Percentiles rank a stretch among this genome's conserved stretches.
These are phyloP conservation scores for Fusarium graminum DNA, from an alignment of 2,329 filamentous ascomycete species.

Conservation along the genomic window DNA sequence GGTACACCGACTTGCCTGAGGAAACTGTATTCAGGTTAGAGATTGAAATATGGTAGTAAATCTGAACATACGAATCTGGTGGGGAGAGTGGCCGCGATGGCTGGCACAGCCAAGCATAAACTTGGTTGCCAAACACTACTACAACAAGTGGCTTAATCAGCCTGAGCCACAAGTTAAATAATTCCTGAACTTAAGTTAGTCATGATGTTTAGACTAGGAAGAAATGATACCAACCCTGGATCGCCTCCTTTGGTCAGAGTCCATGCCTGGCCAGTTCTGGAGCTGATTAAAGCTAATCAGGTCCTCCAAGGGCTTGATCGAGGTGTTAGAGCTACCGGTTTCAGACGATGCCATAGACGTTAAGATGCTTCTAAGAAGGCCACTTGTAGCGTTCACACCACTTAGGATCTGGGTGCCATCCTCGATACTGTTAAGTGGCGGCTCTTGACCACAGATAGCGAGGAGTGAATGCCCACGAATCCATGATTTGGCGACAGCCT, in stretches of 20 bases:
- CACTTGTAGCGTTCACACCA: no score
- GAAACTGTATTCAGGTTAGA: no score
- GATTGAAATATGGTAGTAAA: neutral
- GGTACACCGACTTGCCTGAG: neutral
- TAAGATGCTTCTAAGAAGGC: no score
- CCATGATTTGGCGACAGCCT: no score
- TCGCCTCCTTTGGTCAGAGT: neutral
- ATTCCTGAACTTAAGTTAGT: neutral
- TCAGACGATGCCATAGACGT: no score
- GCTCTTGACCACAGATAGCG: no score
- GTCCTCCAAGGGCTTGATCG: neutral
- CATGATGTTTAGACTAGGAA: neutral
- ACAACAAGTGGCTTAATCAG: neutral
- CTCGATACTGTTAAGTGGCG: no score
- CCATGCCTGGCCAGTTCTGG: neutral
- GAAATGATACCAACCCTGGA: neutral
- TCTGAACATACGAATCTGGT: neutral
- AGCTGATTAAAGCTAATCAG: neutral
- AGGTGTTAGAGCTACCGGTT: no score
- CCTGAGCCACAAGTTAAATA: neutral
- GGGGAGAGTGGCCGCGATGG: neutral
- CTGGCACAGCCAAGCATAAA: no score
- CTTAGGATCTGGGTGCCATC: no score
- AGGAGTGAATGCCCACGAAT: no score
- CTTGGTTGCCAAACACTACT: neutral